phyloP scores from a whole-genome alignment of 352 stramenopile species.

The Pythium myriotylum region DNA sequence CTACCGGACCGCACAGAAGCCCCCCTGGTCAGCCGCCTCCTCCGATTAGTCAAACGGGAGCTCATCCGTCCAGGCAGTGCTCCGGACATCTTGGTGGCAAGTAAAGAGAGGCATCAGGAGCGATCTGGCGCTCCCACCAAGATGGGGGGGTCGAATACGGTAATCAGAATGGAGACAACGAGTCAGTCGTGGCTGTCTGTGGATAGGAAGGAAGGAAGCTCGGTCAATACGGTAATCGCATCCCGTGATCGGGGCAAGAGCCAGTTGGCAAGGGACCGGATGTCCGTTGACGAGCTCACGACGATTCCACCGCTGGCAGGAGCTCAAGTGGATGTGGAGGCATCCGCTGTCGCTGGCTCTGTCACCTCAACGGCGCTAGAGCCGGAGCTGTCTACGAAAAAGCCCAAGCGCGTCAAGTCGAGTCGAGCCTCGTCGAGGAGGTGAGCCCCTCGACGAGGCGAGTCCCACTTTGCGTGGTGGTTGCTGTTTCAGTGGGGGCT shows the following conservation, averaged over 20 bases:
- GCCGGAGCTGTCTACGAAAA: too few relatives aligned
- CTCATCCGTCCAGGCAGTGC: neutral
- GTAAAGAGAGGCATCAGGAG: too few relatives aligned
- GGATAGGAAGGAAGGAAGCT: too few relatives aligned
- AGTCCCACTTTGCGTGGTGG: conserved; percentile 1
- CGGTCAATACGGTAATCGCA: conserved; percentile 5
- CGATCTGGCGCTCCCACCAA: too few relatives aligned
- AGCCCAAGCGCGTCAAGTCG: neutral
- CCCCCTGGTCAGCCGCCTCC: neutral
- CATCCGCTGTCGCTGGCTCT: conserved; percentile 2
- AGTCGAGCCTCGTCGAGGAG: too few relatives aligned
- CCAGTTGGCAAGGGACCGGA: conserved; percentile 9
- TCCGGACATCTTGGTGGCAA: conserved; percentile 1
- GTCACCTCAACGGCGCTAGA: neutral
- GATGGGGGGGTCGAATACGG: neutral
- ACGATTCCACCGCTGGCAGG: conserved; percentile 14
- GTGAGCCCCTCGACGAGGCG: neutral
- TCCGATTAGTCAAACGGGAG: neutral
- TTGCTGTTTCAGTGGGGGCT: too few relatives aligned
- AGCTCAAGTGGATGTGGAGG: conserved; percentile 20
- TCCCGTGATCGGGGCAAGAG: neutral
- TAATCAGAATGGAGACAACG: too few relatives aligned
- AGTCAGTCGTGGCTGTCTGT: too few relatives aligned
- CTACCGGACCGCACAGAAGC: too few relatives aligned
- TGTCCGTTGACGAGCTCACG: conserved; percentile 20